These are phyloP conservation scores for Salvia miltiorrhiza DNA, from an alignment of 257 asterid genomes.

Conservation along the genomic window DNA sequence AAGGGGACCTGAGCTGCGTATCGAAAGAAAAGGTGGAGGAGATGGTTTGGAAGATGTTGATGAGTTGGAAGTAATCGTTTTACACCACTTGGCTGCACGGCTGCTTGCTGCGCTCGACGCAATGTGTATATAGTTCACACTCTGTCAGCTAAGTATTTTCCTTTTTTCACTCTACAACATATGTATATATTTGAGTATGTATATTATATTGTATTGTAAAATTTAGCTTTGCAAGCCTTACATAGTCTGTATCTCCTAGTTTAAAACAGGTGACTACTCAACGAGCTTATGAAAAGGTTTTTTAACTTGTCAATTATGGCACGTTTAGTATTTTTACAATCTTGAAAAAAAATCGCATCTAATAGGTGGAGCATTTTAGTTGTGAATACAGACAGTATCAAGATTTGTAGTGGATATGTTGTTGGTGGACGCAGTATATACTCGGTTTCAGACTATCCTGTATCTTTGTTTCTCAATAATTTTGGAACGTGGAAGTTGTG, in stretches of 20 bases:
- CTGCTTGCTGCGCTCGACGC: background rate
- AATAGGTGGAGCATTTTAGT: no score
- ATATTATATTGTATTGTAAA: background rate
- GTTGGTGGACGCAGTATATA: no score
- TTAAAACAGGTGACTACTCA: background rate
- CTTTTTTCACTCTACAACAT: background rate
- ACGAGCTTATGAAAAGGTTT: background rate
- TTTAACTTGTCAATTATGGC: background rate
- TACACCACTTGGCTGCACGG: background rate
- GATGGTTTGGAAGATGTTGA: constrained; percentile 83
- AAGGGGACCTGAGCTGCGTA: constrained; percentile 53
- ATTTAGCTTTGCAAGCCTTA: background rate
- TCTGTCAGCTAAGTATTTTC: background rate
- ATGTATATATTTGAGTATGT: background rate
- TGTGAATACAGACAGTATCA: no score
- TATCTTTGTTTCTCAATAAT: no score
- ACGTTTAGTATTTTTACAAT: background rate
- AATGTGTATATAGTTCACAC: background rate
- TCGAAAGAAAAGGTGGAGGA: constrained; percentile 54
- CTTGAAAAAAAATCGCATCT: no score
- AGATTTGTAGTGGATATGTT: no score
- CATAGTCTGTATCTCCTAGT: background rate
- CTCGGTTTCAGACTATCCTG: no score
- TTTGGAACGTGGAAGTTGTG: no score
- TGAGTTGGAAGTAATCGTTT: constrained; percentile 59